Conservation (phyloP, 257 asterid species). For the Fraxinus anomala region DNA sequence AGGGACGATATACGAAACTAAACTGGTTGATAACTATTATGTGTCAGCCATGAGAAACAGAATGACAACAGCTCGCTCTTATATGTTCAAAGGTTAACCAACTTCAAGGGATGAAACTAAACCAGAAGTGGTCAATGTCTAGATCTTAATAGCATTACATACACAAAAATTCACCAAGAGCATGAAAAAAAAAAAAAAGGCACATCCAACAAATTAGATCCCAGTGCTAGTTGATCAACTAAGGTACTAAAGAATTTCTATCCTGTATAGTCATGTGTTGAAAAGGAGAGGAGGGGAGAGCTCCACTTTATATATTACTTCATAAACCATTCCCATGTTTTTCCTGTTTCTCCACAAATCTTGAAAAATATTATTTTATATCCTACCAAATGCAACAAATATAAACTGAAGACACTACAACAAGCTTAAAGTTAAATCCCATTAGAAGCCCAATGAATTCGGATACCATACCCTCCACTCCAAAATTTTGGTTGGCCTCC, state of each 20-base stretch:
- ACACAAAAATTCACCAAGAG: neutral
- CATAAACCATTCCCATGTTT: constrained; percentile 20
- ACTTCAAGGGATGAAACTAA: neutral
- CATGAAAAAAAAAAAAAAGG: neutral
- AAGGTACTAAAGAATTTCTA: neutral
- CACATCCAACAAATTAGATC: neutral
- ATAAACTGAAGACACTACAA: constrained; percentile 1
- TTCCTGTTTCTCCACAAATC: neutral
- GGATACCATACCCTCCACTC: neutral
- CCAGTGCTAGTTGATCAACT: neutral
- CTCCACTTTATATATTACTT: constrained; percentile 14
- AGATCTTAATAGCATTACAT: neutral
- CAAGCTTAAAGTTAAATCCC: constrained; percentile 8
- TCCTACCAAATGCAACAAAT: constrained; percentile 11
- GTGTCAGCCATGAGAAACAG: neutral
- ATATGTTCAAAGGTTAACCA: neutral
- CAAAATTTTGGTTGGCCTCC: constrained; percentile 11
- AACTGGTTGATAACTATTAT: constrained; percentile 4
- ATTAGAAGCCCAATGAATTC: neutral
- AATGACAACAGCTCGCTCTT: neutral
- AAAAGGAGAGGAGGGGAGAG: constrained; percentile 16
- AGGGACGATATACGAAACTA: neutral
- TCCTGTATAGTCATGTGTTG: neutral
- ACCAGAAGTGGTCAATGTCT: neutral
- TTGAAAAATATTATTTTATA: neutral